Evolutionary conservation across 495 filamentous ascomycete species (phyloP), one percentile per base, ranked within the genome.

Genomic region (Coniosporium apollinis): DNA sequence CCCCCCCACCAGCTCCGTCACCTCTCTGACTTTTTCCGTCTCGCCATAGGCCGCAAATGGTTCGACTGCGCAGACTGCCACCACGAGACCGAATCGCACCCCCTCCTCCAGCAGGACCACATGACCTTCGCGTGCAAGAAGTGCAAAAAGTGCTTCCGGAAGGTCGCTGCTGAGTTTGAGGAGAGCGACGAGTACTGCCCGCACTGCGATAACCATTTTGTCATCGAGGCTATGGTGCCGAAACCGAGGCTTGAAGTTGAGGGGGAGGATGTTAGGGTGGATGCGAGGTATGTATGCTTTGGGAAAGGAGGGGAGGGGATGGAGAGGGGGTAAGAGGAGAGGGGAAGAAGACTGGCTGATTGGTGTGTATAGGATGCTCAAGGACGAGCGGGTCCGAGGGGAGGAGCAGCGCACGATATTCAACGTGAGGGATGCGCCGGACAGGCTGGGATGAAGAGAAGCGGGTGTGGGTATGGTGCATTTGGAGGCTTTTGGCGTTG

Each of bases 141-240:
- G 62, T 97, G 89, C 72, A 82, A 78, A 45, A 96, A 94, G 62
- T 83, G 75, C 56, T 97, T 97, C 67, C 79, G 89, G 30, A 97
- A 96, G 60, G 80, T 94, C 47, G 74, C 76, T 13, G 56, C 69
- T 34, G 80, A 94, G 52, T 94, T 93, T 50, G 89, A 97, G 47
- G 91, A 94, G 44, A 82, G 82, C 54, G 91, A 97, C 64, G 91
- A 97, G 58, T 96, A 92, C 63, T 96, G 89, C 61, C 91, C 89
- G n/a, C 80, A 94, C 61, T 97, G 89, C 65, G 89, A 97, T 56
- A 97, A 97, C 57, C 89, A 96, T 58, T 97, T 84, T 51, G 78
- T 96, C 16, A 59, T 96, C 39, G 86, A 94, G 13, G 89, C 89
- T 17, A 51, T 77, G 38, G 80, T 76, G 15, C 81, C 89, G 7